Evolutionary conservation across 2,329 filamentous ascomycete species (phyloP).

Genomic region (Fusarium zealandicum): DNA sequence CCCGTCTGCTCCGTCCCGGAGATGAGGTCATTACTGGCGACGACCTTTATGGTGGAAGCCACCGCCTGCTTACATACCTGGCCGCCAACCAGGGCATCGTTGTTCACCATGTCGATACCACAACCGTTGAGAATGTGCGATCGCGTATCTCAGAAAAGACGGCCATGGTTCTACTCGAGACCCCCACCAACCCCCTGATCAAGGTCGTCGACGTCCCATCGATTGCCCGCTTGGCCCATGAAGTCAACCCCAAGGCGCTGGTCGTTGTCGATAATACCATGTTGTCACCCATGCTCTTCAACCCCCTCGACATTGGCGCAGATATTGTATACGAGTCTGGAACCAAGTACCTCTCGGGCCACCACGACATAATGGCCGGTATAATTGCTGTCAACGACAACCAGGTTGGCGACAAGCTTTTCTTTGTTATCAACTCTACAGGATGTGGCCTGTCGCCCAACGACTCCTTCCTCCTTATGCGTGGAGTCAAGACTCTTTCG

Average conservation of each 20-base stretch:
- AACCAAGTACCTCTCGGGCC: slow-evolving; percentile 96
- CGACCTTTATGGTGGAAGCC: slow-evolving; percentile 94
- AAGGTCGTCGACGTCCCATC: slow-evolving; percentile 93
- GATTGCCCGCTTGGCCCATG: slow-evolving; percentile 79
- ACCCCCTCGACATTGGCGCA: slow-evolving; percentile 91
- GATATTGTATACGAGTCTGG: slow-evolving; percentile 98
- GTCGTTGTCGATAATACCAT: slow-evolving; percentile 99
- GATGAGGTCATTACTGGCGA: slow-evolving; percentile 98
- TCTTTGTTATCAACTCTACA: slow-evolving; percentile 96
- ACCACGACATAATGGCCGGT: slow-evolving; percentile 99
- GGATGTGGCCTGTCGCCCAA: slow-evolving; percentile 94
- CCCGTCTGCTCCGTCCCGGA: slow-evolving; percentile 84
- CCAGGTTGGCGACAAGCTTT: slow-evolving; percentile 84
- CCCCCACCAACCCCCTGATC: slow-evolving; percentile 96
- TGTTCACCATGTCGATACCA: slow-evolving; percentile 97
- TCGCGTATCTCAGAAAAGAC: slow-evolving; percentile 79
- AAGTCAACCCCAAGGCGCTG: slow-evolving; percentile 77
- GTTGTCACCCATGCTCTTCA: slow-evolving; percentile 93
- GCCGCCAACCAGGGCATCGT: slow-evolving; percentile 88
- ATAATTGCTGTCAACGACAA: slow-evolving; percentile 91
- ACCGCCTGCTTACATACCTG: slow-evolving; percentile 91
- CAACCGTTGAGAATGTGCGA: slow-evolving; percentile 73
- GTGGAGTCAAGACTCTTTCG: slow-evolving; percentile 93
- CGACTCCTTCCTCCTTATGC: slow-evolving; percentile 93
- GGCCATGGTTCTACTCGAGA: slow-evolving; percentile 94